Percentiles rank a stretch among this genome's conserved stretches.
These are phyloP conservation scores for Colletotrichum sp. DNA, from an alignment of 2,329 filamentous ascomycete species.

Conservation along the genomic window DNA sequence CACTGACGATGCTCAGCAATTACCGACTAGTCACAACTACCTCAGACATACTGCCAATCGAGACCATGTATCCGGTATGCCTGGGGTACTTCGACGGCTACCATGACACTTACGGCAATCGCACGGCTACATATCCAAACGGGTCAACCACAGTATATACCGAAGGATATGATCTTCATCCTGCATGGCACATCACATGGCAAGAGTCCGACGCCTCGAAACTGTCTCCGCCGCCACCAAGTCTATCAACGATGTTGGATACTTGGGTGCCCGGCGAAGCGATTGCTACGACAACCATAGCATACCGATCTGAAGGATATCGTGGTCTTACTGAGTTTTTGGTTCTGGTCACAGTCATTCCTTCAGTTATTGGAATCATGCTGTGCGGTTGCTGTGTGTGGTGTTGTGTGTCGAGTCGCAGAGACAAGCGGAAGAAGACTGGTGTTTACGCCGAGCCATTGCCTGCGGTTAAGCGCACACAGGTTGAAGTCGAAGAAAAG, in stretches of 20 bases:
- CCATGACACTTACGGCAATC: background rate
- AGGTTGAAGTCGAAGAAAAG: background rate
- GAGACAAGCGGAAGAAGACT: background rate
- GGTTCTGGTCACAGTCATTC: background rate
- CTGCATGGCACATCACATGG: background rate
- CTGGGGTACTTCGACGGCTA: background rate
- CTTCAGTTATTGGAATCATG: background rate
- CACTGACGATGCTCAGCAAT: background rate
- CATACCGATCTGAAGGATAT: background rate
- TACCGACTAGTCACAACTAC: background rate
- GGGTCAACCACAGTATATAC: background rate
- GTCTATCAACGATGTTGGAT: background rate
- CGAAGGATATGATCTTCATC: background rate
- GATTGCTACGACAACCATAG: background rate
- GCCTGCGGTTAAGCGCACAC: background rate
- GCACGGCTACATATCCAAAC: background rate
- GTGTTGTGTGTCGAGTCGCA: background rate
- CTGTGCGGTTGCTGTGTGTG: background rate
- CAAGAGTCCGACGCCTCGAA: background rate
- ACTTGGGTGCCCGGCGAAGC: background rate
- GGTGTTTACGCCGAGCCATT: background rate
- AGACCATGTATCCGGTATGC: background rate
- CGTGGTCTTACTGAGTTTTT: background rate
- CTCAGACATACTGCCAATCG: background rate
- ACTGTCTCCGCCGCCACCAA: background rate